Evolutionary conservation across 2,329 filamentous ascomycete species (phyloP).

Genomic region (Botrytis galanthina): DNA sequence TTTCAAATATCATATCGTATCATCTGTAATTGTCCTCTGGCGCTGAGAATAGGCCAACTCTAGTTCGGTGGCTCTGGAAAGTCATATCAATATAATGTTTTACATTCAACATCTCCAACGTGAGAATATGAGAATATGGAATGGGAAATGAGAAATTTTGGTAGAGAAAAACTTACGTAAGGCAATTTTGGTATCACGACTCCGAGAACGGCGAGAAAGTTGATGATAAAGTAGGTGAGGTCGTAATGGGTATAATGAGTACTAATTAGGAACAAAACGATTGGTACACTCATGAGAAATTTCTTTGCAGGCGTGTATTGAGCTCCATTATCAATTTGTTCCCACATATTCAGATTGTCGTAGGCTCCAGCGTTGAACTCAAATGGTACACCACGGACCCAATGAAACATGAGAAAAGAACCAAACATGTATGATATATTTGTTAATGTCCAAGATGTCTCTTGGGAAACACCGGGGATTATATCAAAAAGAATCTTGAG

Average conservation of each 20-base stretch:
- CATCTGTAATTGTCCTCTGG: constrained; percentile 55
- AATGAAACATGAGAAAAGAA: constrained; percentile 99
- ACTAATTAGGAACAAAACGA: constrained; percentile 90
- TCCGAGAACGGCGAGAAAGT: constrained; percentile 85
- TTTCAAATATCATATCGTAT: constrained; percentile 11
- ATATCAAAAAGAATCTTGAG: constrained; percentile 98
- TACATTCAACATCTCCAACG: too few relatives aligned
- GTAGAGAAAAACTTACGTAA: constrained; percentile 62
- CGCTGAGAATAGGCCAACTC: constrained; percentile 69
- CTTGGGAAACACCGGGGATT: constrained; percentile 92
- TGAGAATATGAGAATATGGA: not conserved
- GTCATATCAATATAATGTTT: constrained; percentile 27
- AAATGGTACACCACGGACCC: constrained; percentile 94
- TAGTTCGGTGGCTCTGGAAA: constrained; percentile 70
- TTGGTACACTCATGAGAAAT: constrained; percentile 91
- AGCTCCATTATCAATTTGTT: constrained; percentile 98
- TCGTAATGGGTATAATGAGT: constrained; percentile 99
- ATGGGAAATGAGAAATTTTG: not conserved
- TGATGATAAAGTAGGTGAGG: constrained; percentile 93
- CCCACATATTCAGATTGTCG: constrained; percentile 99
- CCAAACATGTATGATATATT: constrained; percentile 99
- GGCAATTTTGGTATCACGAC: constrained; percentile 97
- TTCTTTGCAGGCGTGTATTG: constrained; percentile 99
- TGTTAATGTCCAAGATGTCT: constrained; percentile 97
- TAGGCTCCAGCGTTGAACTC: constrained; percentile 99